Evolutionary conservation across 257 asterid genomes (phyloP), one percentile per base, ranked within the genome.

Genomic region (Paraleonurus japonicus): DNA sequence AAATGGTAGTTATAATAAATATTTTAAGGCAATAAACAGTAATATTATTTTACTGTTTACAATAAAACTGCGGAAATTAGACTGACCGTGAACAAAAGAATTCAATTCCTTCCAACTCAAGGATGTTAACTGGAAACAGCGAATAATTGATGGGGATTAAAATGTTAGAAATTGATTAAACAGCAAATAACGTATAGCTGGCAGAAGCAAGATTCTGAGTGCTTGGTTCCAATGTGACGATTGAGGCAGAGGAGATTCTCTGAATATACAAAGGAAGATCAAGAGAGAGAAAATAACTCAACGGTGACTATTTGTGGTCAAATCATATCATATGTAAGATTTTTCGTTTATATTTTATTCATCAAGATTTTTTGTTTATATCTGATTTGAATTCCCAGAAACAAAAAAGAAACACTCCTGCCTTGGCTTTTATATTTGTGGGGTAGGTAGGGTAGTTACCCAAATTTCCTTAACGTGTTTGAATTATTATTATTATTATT

Each of bases 171-270:
- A 39, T 35, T 65, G 71, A 62, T 26, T 47, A 58, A 15, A 68
- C 67, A 72, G 62, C 74, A 7, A 63, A 53, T 66, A 20, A 30
- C n/a, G n/a, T 27, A 19, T 27, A 65, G 82, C 69, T 77, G 80
- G 45, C 62, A 61, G 55, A 48, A 27, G 63, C 22, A 45, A 58
- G 59, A 65, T 54, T 64, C 61, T 48, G 58, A 28, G 9, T 55
- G 33, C 50, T 41, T 41, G 28, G 6, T 7, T 37, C 37, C 37
- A 41, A 41, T 15, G 30, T 48, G 32, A 7, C 12, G 69, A 69
- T 30, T 32, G 20, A 6, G 20, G 16, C n/a, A 12, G 63, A 60
- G 12, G 51, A 68, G 76, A 69, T 74, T 64, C 77, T 2, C n/a
- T 23, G 24, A 24, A 50, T 28, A 15, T 47, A 47, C 54, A n/a